phyloP scores from a whole-genome alignment of 2,329 filamentous ascomycete genomes.

The Clathrospora elynae region DNA sequence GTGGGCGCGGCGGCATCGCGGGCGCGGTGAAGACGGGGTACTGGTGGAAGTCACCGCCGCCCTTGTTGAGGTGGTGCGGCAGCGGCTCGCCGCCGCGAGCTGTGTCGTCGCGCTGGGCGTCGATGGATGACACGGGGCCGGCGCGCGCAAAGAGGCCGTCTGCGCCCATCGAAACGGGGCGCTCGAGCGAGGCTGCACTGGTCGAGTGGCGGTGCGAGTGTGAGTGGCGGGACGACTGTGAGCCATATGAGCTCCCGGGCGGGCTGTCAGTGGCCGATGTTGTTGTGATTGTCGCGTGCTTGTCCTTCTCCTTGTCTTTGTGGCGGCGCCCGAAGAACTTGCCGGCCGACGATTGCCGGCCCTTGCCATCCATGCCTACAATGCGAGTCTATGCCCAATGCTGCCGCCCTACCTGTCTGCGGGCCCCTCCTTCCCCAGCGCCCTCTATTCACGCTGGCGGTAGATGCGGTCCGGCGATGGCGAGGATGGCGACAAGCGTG shows the following conservation, averaged over 20 bases:
- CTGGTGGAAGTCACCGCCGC: constrained; percentile 80
- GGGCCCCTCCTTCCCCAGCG: constrained; percentile 7
- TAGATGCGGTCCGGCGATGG: constrained; percentile 1
- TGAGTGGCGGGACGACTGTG: constrained; percentile 72
- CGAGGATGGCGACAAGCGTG: constrained; percentile 1
- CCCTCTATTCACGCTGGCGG: neutral
- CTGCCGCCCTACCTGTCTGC: constrained; percentile 15
- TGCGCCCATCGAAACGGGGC: constrained; percentile 66
- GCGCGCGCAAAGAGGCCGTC: constrained; percentile 73
- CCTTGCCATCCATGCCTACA: constrained; percentile 67
- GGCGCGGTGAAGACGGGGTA: constrained; percentile 75
- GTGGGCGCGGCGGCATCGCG: constrained; percentile 62
- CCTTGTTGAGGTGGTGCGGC: constrained; percentile 83
- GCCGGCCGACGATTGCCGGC: constrained; percentile 78
- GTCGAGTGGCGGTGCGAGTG: constrained; percentile 59
- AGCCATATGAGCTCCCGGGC: constrained; percentile 65
- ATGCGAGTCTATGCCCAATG: constrained; percentile 19
- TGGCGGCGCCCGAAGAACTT: constrained; percentile 83
- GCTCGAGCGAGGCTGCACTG: constrained; percentile 67
- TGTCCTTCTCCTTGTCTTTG: constrained; percentile 73
- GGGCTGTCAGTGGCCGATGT: constrained; percentile 64
- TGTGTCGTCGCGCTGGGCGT: constrained; percentile 74
- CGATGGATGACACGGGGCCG: constrained; percentile 84
- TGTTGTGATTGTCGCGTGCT: constrained; percentile 49
- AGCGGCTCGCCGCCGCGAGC: constrained; percentile 74